Conservation (phyloP, 176 grass and related monocot genomes). For the Alopecurus myosuroides region DNA sequence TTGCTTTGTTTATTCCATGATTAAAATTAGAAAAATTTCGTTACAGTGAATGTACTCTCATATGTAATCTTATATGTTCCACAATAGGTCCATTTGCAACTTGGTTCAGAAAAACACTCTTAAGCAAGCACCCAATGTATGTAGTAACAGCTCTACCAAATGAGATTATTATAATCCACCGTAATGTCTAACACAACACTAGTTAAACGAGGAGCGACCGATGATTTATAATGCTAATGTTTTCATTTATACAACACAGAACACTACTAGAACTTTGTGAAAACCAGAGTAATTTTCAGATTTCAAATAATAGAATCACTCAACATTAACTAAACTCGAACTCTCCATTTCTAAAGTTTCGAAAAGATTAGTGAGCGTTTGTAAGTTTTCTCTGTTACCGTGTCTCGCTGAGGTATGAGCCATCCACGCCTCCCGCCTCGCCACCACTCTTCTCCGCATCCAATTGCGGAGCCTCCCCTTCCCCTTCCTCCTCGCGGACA, state of each 20-base stretch:
- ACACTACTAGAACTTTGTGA: neutral
- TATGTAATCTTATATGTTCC: neutral
- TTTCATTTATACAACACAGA: neutral
- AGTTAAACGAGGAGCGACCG: neutral
- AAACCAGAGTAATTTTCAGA: neutral
- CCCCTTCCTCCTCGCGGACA: slow-evolving; percentile 10
- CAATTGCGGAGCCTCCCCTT: slow-evolving; percentile 8
- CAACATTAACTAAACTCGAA: neutral
- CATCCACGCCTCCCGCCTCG: slow-evolving; percentile 36
- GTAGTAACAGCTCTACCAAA: neutral
- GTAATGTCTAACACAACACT: neutral
- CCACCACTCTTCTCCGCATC: neutral
- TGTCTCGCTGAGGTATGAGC: slow-evolving; percentile 79
- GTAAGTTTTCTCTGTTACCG: slow-evolving; percentile 35
- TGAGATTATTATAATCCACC: neutral
- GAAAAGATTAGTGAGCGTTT: neutral
- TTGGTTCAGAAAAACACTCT: neutral
- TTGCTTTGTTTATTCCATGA: neutral
- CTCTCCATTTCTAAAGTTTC: neutral
- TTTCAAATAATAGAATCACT: neutral
- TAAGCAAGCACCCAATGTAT: neutral
- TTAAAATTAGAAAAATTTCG: neutral
- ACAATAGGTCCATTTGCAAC: neutral
- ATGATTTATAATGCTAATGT: neutral
- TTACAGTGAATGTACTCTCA: neutral